phyloP scores from a whole-genome alignment of 2,329 filamentous ascomycete species.

The Penicillium paneum region DNA sequence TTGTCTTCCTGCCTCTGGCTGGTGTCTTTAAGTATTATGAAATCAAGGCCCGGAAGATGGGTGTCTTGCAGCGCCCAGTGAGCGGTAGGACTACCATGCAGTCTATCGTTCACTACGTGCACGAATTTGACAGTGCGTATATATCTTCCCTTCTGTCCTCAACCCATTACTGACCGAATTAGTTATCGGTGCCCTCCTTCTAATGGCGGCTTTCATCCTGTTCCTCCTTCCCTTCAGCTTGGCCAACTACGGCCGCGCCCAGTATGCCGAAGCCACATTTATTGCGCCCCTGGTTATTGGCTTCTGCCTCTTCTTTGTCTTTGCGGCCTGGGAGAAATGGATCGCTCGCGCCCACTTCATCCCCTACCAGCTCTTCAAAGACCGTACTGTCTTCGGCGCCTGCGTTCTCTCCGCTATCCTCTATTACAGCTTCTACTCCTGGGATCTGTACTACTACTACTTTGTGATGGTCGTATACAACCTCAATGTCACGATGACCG shows the following conservation, averaged over 20 bases:
- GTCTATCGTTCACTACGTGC: constrained; percentile 51
- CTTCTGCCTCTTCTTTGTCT: constrained; percentile 51
- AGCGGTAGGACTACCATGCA: constrained; percentile 47
- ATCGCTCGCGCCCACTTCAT: constrained; percentile 54
- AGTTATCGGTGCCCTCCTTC: constrained; percentile 56
- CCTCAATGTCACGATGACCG: constrained; percentile 41
- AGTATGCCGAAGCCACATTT: constrained; percentile 38
- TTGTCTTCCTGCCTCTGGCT: constrained; percentile 54
- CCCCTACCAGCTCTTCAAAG: constrained; percentile 48
- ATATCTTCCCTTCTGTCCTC: constrained; percentile 45
- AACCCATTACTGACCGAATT: constrained; percentile 42
- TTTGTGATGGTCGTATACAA: constrained; percentile 55
- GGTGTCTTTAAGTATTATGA: constrained; percentile 53
- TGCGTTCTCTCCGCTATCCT: constrained; percentile 49
- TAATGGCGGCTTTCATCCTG: constrained; percentile 57
- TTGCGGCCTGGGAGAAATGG: constrained; percentile 55
- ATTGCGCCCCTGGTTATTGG: constrained; percentile 55
- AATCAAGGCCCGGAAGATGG: constrained; percentile 53
- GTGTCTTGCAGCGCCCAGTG: constrained; percentile 44
- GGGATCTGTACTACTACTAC: constrained; percentile 54
- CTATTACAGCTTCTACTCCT: constrained; percentile 52
- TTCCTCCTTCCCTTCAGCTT: constrained; percentile 65
- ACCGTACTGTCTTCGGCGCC: constrained; percentile 53
- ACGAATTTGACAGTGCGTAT: constrained; percentile 58
- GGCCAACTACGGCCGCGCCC: constrained; percentile 28